Conservation (phyloP, 2,329 filamentous ascomycete species). For the Ophiostoma perfectum region DNA sequence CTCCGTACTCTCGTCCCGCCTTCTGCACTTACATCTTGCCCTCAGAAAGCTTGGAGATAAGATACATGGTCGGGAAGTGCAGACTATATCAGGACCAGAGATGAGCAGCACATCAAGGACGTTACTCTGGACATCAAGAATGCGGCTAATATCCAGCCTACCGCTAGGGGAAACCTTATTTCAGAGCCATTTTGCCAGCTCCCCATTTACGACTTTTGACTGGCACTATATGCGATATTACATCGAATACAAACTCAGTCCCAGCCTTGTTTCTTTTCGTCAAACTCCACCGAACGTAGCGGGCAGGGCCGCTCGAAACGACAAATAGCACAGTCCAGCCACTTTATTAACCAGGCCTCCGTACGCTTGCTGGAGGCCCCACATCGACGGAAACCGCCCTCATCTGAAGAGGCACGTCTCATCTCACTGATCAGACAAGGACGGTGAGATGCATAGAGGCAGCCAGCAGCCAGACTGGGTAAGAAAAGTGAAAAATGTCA, state of each 20-base stretch:
- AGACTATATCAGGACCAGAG: background rate
- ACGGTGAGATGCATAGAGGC: slow-evolving; percentile 4
- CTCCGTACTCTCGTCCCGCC: background rate
- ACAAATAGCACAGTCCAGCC: background rate
- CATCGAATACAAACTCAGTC: background rate
- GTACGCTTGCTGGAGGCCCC: background rate
- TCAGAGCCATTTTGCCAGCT: too few relatives aligned
- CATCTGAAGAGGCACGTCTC: background rate
- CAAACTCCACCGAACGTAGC: background rate
- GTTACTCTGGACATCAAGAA: too few relatives aligned
- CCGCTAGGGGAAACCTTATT: too few relatives aligned
- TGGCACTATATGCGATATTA: background rate
- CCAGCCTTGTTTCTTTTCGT: background rate
- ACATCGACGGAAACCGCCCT: slow-evolving; percentile 8
- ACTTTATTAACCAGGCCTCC: slow-evolving; percentile 2
- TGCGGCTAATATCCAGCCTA: too few relatives aligned
- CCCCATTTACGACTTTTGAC: background rate
- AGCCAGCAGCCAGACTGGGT: background rate
- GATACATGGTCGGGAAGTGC: background rate
- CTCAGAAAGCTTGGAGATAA: background rate
- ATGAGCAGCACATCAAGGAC: background rate
- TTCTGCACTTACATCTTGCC: background rate
- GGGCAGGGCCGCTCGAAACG: background rate
- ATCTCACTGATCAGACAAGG: background rate
- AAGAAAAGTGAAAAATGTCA: background rate